These are phyloP conservation scores for Pleurotus tuoliensis DNA, from an alignment of 768 basidiomycete genomes.

Conservation along the genomic window DNA sequence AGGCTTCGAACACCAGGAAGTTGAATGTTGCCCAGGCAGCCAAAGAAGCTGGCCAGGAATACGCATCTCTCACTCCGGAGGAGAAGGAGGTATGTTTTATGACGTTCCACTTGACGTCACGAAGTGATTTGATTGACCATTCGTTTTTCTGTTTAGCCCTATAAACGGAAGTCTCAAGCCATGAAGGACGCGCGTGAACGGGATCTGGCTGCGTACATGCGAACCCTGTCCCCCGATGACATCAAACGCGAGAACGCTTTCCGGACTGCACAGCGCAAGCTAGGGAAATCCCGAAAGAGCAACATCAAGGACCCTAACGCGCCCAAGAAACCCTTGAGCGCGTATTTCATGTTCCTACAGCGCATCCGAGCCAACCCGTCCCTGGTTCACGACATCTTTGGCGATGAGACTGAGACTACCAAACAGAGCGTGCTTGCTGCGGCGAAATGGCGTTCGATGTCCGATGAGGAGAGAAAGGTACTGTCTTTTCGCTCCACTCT, in stretches of 20 bases:
- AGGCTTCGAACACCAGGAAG: constrained; percentile 75
- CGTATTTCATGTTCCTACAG: constrained; percentile 94
- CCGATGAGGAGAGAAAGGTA: constrained; percentile 91
- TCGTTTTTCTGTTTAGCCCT: constrained; percentile 50
- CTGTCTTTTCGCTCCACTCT: constrained; percentile 13
- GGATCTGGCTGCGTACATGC: constrained; percentile 81
- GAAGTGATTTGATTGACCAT: constrained; percentile 8
- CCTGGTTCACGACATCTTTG: constrained; percentile 79
- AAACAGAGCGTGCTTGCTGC: constrained; percentile 93
- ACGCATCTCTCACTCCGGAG: constrained; percentile 69
- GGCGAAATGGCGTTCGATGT: constrained; percentile 90
- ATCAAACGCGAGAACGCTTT: constrained; percentile 92
- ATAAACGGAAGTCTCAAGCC: constrained; percentile 77
- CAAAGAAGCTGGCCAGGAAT: constrained; percentile 90
- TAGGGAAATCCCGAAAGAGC: constrained; percentile 87
- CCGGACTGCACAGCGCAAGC: constrained; percentile 88
- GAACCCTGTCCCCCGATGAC: constrained; percentile 86
- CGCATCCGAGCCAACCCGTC: constrained; percentile 77
- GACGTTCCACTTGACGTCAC: constrained; percentile 19
- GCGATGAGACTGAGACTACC: constrained; percentile 88
- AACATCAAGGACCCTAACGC: constrained; percentile 98
- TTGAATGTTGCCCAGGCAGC: constrained; percentile 94
- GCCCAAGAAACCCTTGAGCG: constrained; percentile 91
- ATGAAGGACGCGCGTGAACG: constrained; percentile 84
- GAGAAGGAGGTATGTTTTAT: constrained; percentile 72